phyloP scores from a whole-genome alignment of 225 moss, liverwort and hornwort species.

The Thuidium tamariscinum region DNA sequence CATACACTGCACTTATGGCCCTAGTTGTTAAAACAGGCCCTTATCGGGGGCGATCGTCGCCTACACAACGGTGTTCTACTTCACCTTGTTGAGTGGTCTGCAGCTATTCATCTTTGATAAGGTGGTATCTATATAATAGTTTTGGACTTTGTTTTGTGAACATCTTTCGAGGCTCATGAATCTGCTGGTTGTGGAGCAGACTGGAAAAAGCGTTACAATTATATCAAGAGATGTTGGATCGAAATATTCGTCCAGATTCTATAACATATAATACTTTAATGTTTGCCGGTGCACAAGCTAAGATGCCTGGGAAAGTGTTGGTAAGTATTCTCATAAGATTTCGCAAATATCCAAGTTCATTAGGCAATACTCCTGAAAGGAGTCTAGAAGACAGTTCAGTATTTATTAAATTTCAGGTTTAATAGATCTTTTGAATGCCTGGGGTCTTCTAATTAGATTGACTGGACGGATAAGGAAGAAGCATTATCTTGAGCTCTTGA shows the following conservation, averaged over 20 bases:
- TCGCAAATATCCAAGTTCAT: background rate
- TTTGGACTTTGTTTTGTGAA: background rate
- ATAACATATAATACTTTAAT: slow-evolving; percentile 86
- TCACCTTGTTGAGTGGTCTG: background rate
- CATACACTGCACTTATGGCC: slow-evolving; percentile 83
- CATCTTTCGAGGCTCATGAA: background rate
- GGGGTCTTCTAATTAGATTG: background rate
- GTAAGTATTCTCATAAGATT: slow-evolving; percentile 21
- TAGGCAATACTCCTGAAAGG: background rate
- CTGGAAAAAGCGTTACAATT: slow-evolving; percentile 58
- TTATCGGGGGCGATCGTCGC: slow-evolving; percentile 64
- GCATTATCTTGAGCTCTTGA: background rate
- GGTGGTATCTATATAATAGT: background rate
- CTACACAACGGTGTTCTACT: slow-evolving; percentile 51
- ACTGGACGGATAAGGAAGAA: background rate
- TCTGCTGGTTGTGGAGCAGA: slow-evolving; percentile 16
- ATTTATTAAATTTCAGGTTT: background rate
- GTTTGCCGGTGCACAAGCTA: slow-evolving; percentile 88
- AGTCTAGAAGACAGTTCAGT: background rate
- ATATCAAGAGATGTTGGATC: slow-evolving; percentile 70
- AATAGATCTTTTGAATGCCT: background rate
- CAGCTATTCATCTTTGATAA: background rate
- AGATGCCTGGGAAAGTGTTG: slow-evolving; percentile 86
- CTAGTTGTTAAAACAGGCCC: slow-evolving; percentile 71
- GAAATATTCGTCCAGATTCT: slow-evolving; percentile 56